Evolutionary conservation across 2,329 filamentous ascomycete species (phyloP), one percentile per base, ranked within the genome.

Genomic region (Esteya vermicola): DNA sequence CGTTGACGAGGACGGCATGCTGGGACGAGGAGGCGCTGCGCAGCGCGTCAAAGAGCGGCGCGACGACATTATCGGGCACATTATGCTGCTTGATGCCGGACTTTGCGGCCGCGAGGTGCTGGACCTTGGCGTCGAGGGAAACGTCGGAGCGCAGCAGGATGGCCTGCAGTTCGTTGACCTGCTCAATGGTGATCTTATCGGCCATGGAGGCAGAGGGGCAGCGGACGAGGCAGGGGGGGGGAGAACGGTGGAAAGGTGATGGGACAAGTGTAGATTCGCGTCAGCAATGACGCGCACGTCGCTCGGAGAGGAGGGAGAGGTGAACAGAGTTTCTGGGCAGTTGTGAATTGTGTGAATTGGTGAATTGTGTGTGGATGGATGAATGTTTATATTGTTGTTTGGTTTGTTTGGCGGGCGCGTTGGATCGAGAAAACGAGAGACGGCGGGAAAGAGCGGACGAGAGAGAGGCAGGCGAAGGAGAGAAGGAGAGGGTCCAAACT

Each of bases 51-150:
- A 94, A 93, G 47, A 94, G 75, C 43, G 75, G 67, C 21, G 75
- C 62, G 50, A 93, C 72, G 51, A 70, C 73, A 40, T 62, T 60
- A 48, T 93, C 85, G 45, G 85, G 85, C 34, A 94, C 84, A 63
- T 86, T 86, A 56, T 83, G 81, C 59, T 93, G 86, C 60, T 94
- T 94, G 67, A 94, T 94, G 57, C 78, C 75, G 33, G 83, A 86
- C 62, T 94, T 93, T 60, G 88, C 67, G 52, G 66, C 69, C 44
- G 77, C 83, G 50, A 94, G 74, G 40, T 70, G 67, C 44, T 68
- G 62, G 43, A 79, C 65, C 53, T 80, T 80, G 35, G 65, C 58
- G 49, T 82, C 75, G 45, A 77, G 62, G 6, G 74, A 67, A 26
- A 70, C 65, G 45, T 76, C 76, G 45, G 67, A 65, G 55, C 61